phyloP scores from a whole-genome alignment of 108 stramenopile genomes.

The Fragilaria crotonensis region DNA sequence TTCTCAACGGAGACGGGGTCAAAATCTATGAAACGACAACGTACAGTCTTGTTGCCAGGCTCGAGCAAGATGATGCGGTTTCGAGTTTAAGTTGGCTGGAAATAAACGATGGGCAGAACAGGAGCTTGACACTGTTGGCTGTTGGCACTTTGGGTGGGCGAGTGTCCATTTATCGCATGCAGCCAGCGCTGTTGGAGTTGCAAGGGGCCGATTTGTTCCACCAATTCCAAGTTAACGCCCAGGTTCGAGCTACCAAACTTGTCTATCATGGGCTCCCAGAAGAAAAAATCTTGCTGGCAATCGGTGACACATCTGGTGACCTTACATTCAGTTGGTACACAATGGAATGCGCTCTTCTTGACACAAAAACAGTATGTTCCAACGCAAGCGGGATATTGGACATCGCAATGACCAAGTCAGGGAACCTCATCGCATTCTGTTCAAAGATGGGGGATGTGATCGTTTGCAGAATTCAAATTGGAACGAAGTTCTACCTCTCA shows the following conservation, averaged over 20 bases:
- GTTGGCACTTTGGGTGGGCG: slow-evolving; percentile 18
- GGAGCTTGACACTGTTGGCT: slow-evolving; percentile 10
- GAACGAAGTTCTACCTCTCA: background rate
- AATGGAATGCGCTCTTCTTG: background rate
- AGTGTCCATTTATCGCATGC: slow-evolving; percentile 7
- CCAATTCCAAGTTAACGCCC: slow-evolving; percentile 1
- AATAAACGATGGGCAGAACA: background rate
- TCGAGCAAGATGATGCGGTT: slow-evolving; percentile 9
- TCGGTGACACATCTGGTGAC: slow-evolving; percentile 14
- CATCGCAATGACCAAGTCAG: slow-evolving; percentile 4
- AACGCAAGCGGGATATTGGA: background rate
- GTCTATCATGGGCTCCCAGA: background rate
- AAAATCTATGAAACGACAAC: slow-evolving; percentile 16
- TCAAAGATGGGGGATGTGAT: background rate
- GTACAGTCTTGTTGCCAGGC: slow-evolving; percentile 1
- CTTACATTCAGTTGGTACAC: slow-evolving; percentile 1
- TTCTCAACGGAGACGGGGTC: slow-evolving; percentile 7
- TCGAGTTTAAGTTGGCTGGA: slow-evolving; percentile 22
- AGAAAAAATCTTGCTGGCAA: slow-evolving; percentile 8
- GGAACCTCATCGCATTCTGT: slow-evolving; percentile 6
- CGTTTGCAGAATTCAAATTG: slow-evolving; percentile 1
- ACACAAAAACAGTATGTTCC: background rate
- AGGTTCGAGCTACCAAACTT: background rate
- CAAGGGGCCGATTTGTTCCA: slow-evolving; percentile 5
- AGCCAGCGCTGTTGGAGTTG: slow-evolving; percentile 7